A percentile compares a stretch with the other conserved stretches of the same genome.
phyloP scores from a whole-genome alignment of 2,329 filamentous ascomycete genomes.

The Coccinonectria pachysandricola region DNA sequence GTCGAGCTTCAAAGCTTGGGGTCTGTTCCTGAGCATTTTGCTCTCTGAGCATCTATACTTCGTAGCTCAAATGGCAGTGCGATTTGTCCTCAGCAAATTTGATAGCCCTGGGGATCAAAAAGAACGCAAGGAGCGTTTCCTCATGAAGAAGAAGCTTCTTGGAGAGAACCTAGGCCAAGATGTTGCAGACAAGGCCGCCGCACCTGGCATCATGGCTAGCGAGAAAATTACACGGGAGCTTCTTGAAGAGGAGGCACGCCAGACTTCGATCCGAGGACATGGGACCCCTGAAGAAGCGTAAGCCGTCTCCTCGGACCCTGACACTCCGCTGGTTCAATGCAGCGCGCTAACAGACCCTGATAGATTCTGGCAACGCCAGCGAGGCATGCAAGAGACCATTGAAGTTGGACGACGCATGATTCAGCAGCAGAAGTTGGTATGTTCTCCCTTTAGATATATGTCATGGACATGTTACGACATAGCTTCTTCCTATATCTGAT shows the following conservation, averaged over 20 bases:
- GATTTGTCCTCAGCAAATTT: constrained; percentile 63
- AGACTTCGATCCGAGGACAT: constrained; percentile 37
- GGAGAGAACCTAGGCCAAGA: constrained; percentile 58
- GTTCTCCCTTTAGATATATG: no score
- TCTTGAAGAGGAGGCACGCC: constrained; percentile 53
- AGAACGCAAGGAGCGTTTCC: constrained; percentile 70
- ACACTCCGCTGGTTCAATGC: not conserved
- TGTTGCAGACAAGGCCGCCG: constrained; percentile 36
- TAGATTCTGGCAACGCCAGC: constrained; percentile 54
- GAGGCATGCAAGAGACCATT: constrained; percentile 47
- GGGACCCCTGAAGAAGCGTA: constrained; percentile 42
- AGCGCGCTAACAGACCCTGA: constrained; percentile 10
- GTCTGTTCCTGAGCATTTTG: constrained; percentile 69
- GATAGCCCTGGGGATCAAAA: constrained; percentile 81
- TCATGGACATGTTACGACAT: no score
- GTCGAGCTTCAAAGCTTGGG: constrained; percentile 66
- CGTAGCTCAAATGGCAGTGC: constrained; percentile 61
- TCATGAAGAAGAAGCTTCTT: constrained; percentile 69
- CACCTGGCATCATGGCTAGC: constrained; percentile 37
- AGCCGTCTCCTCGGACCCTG: constrained; percentile 11
- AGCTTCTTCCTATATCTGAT: no score
- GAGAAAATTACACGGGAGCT: constrained; percentile 55
- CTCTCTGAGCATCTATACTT: constrained; percentile 86
- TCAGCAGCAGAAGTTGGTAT: constrained; percentile 26
- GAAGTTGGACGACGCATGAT: constrained; percentile 46